These are phyloP conservation scores for Aechmea fasciata DNA, from an alignment of 176 grass and related monocot species.

Conservation along the genomic window DNA sequence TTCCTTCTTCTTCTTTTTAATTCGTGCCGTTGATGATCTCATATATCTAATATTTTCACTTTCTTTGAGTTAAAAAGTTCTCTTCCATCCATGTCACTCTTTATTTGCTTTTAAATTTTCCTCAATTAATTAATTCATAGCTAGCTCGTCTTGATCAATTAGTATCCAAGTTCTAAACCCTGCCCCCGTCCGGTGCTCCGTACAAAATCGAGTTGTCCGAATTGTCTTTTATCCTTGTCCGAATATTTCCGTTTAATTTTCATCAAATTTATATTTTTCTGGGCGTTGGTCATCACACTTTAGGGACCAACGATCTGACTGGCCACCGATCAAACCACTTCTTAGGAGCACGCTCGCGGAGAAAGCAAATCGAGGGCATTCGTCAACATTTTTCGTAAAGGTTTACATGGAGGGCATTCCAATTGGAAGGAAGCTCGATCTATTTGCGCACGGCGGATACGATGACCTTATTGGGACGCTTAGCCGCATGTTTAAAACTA, in stretches of 20 bases:
- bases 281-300: constrained; percentile 5
- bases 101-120: background rate
- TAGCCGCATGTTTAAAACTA: constrained; percentile 43
- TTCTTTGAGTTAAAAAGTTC: background rate
- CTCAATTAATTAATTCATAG: no score
- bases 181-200: background rate
- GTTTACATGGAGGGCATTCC: constrained; percentile 72
- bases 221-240: background rate
- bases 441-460: constrained; percentile 41
- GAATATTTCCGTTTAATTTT: background rate
- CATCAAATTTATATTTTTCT: constrained; percentile 15
- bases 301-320: constrained; percentile 27
- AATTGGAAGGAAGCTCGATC: constrained; percentile 60
- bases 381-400: constrained; percentile 39
- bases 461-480: constrained; percentile 36
- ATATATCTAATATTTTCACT: background rate
- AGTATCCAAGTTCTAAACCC: background rate
- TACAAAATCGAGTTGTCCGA: background rate
- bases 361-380: constrained; percentile 2
- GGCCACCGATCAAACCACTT: constrained; percentile 57
- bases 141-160: no score
- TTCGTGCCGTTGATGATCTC: background rate
- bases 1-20: background rate
- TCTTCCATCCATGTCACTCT: background rate
- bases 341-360: constrained; percentile 41